These are phyloP conservation scores for Zelonia costaricensis DNA, from an alignment of 208 protist genomes.

Conservation along the genomic window DNA sequence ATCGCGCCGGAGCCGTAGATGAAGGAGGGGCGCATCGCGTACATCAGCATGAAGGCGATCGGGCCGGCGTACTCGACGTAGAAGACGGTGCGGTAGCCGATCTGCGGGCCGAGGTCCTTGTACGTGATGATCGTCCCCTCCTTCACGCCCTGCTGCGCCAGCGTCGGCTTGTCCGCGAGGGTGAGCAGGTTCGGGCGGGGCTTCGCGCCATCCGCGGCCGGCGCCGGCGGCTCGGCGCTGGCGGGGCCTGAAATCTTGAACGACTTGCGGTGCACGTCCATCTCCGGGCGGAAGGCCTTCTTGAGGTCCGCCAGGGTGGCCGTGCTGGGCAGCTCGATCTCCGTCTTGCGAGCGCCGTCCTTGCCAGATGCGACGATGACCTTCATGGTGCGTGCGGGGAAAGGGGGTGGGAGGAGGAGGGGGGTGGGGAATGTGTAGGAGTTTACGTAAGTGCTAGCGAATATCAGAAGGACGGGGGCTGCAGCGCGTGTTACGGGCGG, in stretches of 20 bases:
- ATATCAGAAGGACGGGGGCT: too few species aligned
- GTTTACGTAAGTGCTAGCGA: slow-evolving; percentile 1
- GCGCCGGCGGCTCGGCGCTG: slow-evolving; percentile 20
- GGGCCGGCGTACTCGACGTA: slow-evolving; percentile 95
- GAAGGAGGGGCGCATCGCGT: slow-evolving; percentile 71
- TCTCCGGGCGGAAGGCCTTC: slow-evolving; percentile 56
- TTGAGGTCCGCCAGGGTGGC: slow-evolving; percentile 76
- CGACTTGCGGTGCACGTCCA: slow-evolving; percentile 66
- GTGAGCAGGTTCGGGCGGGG: slow-evolving; percentile 47
- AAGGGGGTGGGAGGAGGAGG: not conserved
- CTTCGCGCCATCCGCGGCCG: slow-evolving; percentile 36
- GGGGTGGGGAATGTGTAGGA: not conserved
- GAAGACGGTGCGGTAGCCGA: slow-evolving; percentile 95
- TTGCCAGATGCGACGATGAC: slow-evolving; percentile 61
- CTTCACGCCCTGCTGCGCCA: slow-evolving; percentile 68
- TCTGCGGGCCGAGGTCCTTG: slow-evolving; percentile 94
- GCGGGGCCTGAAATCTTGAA: slow-evolving; percentile 57
- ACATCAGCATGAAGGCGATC: slow-evolving; percentile 89
- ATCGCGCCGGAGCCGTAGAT: slow-evolving; percentile 53
- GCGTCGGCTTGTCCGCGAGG: slow-evolving; percentile 41
- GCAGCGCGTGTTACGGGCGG: too few species aligned
- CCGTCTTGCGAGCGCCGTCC: slow-evolving; percentile 38
- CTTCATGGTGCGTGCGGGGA: slow-evolving; percentile 50
- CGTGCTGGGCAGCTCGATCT: slow-evolving; percentile 55
- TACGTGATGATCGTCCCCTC: slow-evolving; percentile 69